A percentile compares a stretch with the other conserved stretches of the same genome.
phyloP scores from a whole-genome alignment of 2,329 filamentous ascomycete genomes.

The Fusarium compactum region DNA sequence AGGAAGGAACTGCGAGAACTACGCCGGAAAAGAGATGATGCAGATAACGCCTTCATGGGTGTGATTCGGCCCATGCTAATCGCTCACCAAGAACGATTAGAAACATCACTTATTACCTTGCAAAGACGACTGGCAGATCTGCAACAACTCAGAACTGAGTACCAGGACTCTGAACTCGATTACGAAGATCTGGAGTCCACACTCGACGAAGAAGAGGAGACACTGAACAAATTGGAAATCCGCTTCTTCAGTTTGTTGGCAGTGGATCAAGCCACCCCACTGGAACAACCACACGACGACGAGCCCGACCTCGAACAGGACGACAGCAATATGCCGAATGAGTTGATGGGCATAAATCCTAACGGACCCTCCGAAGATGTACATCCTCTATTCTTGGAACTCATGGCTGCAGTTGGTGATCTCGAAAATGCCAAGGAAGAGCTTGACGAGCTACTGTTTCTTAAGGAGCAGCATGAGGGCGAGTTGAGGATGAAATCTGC shows the following conservation, averaged over 20 bases:
- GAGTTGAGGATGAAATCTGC: slow-evolving; percentile 52
- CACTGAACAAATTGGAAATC: slow-evolving; percentile 53
- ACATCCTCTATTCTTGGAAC: slow-evolving; percentile 61
- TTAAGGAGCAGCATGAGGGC: slow-evolving; percentile 55
- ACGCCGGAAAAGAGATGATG: slow-evolving; percentile 51
- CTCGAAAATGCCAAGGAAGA: slow-evolving; percentile 62
- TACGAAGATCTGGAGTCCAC: slow-evolving; percentile 54
- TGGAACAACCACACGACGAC: slow-evolving; percentile 12
- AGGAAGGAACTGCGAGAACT: slow-evolving; percentile 50
- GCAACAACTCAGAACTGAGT: slow-evolving; percentile 54
- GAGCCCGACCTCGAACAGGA: slow-evolving; percentile 19
- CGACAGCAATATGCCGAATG: slow-evolving; percentile 47
- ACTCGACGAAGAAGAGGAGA: slow-evolving; percentile 54
- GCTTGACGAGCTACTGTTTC: slow-evolving; percentile 58
- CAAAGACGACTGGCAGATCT: slow-evolving; percentile 51
- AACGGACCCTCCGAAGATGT: slow-evolving; percentile 54
- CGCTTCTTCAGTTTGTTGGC: slow-evolving; percentile 55
- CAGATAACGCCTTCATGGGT: slow-evolving; percentile 58
- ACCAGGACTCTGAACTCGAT: slow-evolving; percentile 52
- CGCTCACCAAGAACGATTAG: slow-evolving; percentile 38
- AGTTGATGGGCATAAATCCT: slow-evolving; percentile 53
- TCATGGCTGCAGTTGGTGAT: slow-evolving; percentile 59
- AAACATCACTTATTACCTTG: slow-evolving; percentile 43
- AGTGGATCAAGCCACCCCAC: slow-evolving; percentile 42
- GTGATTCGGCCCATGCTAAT: slow-evolving; percentile 54